Evolutionary conservation across 495 filamentous ascomycete species (phyloP).

Genomic region (Daldinia bambusicola): DNA sequence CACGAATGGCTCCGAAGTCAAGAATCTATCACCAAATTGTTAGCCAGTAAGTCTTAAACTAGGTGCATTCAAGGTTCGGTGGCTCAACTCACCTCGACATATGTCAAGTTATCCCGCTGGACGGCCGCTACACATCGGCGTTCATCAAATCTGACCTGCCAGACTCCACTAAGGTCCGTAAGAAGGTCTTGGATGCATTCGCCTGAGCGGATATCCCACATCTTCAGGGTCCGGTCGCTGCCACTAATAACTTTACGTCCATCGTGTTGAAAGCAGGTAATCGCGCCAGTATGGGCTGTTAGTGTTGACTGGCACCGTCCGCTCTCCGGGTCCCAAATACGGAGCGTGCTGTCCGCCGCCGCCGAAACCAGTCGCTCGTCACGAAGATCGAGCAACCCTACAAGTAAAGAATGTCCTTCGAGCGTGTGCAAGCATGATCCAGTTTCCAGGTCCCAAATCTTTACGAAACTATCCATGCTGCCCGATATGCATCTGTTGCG

Average conservation of each 20-base stretch:
- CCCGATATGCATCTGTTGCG: constrained; percentile 97
- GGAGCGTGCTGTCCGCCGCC: constrained; percentile 91
- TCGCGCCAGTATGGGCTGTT: constrained; percentile 93
- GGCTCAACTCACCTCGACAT: constrained; percentile 82
- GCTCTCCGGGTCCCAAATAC: constrained; percentile 97
- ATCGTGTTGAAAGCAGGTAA: constrained; percentile 99
- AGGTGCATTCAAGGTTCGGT: neutral
- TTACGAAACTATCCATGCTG: constrained; percentile 97
- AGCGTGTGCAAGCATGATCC: constrained; percentile 87
- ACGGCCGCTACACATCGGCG: constrained; percentile 95
- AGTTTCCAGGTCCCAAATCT: constrained; percentile 97
- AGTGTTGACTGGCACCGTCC: constrained; percentile 90
- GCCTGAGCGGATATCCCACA: constrained; percentile 96
- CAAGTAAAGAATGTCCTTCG: constrained; percentile 92
- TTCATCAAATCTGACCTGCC: constrained; percentile 99
- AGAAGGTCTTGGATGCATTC: constrained; percentile 94
- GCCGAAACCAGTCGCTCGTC: constrained; percentile 92
- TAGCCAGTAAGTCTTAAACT: constrained; percentile 8
- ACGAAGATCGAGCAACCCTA: constrained; percentile 88
- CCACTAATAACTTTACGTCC: constrained; percentile 96
- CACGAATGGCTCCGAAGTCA: constrained; percentile 90
- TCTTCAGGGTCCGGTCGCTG: constrained; percentile 94
- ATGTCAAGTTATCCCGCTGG: constrained; percentile 89
- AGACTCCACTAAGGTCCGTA: constrained; percentile 94
- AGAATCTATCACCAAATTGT: constrained; percentile 68